Conservation (phyloP, 2,329 filamentous ascomycete species). For the Trichoderma polysporum region DNA sequence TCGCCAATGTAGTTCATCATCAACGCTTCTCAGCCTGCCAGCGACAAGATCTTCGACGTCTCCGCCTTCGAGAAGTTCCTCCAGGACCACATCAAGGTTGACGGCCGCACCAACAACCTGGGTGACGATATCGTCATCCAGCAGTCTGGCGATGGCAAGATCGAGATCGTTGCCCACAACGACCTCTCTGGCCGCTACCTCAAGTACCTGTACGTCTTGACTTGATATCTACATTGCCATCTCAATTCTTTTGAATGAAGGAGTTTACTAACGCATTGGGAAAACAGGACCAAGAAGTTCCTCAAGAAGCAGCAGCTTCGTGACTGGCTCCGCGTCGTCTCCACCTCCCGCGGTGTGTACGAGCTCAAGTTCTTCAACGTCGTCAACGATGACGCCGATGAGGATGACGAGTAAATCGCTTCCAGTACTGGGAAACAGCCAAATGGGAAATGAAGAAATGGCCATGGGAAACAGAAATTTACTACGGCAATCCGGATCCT, state of each 20-base stretch:
- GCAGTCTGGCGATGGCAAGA: conserved; percentile 92
- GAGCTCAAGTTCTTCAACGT: conserved; percentile 99
- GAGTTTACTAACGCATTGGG: background rate
- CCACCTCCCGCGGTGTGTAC: conserved; percentile 96
- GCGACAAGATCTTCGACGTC: conserved; percentile 99
- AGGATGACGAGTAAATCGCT: conserved; percentile 88
- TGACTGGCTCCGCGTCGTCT: conserved; percentile 99
- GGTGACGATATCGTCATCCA: conserved; percentile 89
- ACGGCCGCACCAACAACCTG: conserved; percentile 96
- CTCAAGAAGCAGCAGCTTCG: conserved; percentile 99
- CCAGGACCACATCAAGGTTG: conserved; percentile 99
- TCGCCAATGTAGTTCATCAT: conserved; percentile 80
- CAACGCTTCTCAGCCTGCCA: conserved; percentile 96
- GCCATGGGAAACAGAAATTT: background rate
- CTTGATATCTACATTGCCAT: background rate
- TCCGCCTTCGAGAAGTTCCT: conserved; percentile 99
- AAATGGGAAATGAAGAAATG: conserved; percentile 2
- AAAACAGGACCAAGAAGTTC: conserved; percentile 95
- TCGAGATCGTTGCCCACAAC: conserved; percentile 96
- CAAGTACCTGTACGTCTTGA: conserved; percentile 92
- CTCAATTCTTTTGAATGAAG: no score
- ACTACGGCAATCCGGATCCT: background rate
- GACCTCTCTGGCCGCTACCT: conserved; percentile 98
- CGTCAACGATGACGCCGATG: conserved; percentile 95
- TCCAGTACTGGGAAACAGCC: background rate